phyloP scores from a whole-genome alignment of 2,329 filamentous ascomycete genomes.

The Botrytis paeoniae region DNA sequence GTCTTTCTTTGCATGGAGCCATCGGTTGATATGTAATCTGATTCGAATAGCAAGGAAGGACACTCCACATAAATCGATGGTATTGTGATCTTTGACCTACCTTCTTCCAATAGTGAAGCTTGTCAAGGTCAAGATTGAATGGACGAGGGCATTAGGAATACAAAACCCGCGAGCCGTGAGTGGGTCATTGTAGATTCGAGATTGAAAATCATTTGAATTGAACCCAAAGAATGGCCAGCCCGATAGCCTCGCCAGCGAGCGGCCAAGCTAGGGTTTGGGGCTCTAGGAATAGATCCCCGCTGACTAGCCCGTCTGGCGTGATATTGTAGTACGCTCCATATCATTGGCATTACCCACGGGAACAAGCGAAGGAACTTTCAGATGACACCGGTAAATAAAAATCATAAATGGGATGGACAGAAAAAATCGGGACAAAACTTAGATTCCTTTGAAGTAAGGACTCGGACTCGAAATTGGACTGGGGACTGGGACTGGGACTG shows the following conservation, averaged over 20 bases:
- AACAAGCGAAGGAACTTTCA: conserved; percentile 14
- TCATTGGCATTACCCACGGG: conserved; percentile 10
- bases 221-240: neutral
- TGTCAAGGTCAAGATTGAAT: conserved; percentile 3
- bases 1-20: conserved; percentile 10
- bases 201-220: conserved; percentile 10
- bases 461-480: neutral
- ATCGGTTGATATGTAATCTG: conserved; percentile 3
- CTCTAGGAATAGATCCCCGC: conserved; percentile 16
- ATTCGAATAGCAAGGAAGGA: neutral
- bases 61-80: conserved; percentile 16
- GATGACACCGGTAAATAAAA: conserved; percentile 1
- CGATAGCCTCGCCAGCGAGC: neutral
- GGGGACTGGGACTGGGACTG: neutral
- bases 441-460: neutral
- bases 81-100: conserved; percentile 14
- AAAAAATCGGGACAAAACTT: conserved; percentile 8
- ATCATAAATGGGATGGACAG: conserved; percentile 18
- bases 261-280: conserved; percentile 11
- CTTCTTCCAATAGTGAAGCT: conserved; percentile 10
- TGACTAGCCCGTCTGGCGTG: conserved; percentile 13
- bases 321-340: neutral
- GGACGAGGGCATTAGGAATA: conserved; percentile 18
- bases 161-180: conserved; percentile 20
- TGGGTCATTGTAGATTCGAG: conserved; percentile 22